phyloP scores from a whole-genome alignment of 331 rosid genomes.

The Prunus yedoensis region DNA sequence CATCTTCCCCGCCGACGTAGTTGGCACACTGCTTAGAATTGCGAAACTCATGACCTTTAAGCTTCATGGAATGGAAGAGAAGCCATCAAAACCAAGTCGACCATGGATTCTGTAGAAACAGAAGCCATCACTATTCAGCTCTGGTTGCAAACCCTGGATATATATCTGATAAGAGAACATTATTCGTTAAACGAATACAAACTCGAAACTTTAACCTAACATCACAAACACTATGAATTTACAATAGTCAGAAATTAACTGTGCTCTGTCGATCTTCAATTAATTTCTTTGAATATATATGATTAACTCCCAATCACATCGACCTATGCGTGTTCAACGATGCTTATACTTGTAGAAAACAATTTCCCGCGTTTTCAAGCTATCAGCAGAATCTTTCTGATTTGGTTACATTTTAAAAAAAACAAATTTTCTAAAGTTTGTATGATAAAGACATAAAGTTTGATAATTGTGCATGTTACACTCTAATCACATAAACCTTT shows the following conservation, averaged over 20 bases:
- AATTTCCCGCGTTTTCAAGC: slow-evolving; percentile 76
- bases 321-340: slow-evolving; percentile 39
- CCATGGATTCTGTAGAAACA: background rate
- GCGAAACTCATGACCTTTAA: background rate
- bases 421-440: slow-evolving; percentile 3
- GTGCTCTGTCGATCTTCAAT: background rate
- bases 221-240: no score
- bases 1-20: slow-evolving; percentile 4
- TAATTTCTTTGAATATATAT: background rate
- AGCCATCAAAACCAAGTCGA: background rate
- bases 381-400: slow-evolving; percentile 62
- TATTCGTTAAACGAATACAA: no score
- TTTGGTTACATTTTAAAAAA: slow-evolving; percentile 19
- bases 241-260: no score
- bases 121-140: no score
- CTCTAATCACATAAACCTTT: slow-evolving; percentile 27
- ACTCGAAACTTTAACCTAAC: no score
- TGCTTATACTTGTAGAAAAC: slow-evolving; percentile 85
- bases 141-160: no score
- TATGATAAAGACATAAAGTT: slow-evolving; percentile 62
- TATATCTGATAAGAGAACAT: no score
- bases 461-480: slow-evolving; percentile 18
- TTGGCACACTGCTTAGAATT: background rate
- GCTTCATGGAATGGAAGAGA: background rate
- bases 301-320: slow-evolving; percentile 46